Conservation (phyloP, 805 yeast genomes). For the Yarrowia alimentaria region DNA sequence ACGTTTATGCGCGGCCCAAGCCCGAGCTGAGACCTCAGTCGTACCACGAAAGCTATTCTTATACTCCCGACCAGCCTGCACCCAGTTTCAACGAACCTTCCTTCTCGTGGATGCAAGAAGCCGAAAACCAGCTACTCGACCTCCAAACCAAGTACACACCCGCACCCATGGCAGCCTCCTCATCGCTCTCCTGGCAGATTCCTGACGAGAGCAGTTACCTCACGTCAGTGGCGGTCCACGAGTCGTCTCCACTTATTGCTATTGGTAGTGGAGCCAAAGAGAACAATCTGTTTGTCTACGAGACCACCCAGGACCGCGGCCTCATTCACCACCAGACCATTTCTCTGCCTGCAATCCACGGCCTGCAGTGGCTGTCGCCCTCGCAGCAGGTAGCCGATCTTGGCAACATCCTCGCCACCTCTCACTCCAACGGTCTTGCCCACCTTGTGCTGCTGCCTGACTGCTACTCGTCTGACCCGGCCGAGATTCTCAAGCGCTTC, state of each 20-base stretch:
- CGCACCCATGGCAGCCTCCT: conserved; percentile 26
- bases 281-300: conserved; percentile 54
- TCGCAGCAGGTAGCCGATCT: conserved; percentile 39
- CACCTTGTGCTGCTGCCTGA: conserved; percentile 71
- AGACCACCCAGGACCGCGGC: conserved; percentile 43
- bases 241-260: conserved; percentile 48
- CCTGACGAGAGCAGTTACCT: conserved; percentile 41
- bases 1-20: too few relatives aligned
- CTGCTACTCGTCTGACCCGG: conserved; percentile 49
- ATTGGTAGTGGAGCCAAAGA: conserved; percentile 52
- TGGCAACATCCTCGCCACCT: conserved; percentile 56
- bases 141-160: conserved; percentile 4
- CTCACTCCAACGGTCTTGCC: conserved; percentile 72
- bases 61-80: conserved; percentile 5
- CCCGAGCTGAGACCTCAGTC: conserved; percentile 9
- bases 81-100: conserved; percentile 14
- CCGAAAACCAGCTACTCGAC: background rate
- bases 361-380: conserved; percentile 46
- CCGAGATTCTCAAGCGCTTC: conserved; percentile 74
- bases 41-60: background rate
- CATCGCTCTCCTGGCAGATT: conserved; percentile 41
- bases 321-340: conserved; percentile 61
- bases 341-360: conserved; percentile 52
- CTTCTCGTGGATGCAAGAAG: conserved; percentile 25
- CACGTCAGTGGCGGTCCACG: conserved; percentile 41